A percentile compares a stretch with the other conserved stretches of the same genome.
Conservation (phyloP, 139 green algal genomes). For the Tetradesmus lagerheimii region DNA sequence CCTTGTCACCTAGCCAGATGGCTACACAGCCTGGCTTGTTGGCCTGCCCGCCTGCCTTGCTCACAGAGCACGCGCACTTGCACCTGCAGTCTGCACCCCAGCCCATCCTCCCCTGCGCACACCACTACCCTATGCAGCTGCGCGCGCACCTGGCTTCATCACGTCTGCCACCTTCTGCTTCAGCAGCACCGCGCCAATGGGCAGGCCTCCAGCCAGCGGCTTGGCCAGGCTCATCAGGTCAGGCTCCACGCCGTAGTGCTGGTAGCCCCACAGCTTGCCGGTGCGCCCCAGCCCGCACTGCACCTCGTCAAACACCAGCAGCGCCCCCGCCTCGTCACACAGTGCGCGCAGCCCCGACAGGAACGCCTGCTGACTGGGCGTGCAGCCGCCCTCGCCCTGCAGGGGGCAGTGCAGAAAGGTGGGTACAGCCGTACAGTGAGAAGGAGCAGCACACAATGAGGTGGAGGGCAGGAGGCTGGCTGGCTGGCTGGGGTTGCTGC, state of each 20-base stretch:
- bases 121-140: not conserved
- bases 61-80: too few species aligned
- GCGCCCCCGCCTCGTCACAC: slow-evolving; percentile 93
- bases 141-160: slow-evolving; percentile 80
- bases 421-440: slow-evolving; percentile 3
- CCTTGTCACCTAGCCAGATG: too few species aligned
- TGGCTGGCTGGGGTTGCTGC: too few species aligned
- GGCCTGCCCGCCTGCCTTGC: too few species aligned
- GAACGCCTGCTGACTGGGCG: slow-evolving; percentile 75
- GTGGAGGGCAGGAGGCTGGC: too few species aligned
- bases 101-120: not conserved
- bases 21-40: not conserved
- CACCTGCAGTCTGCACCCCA: too few species aligned
- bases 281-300: slow-evolving; percentile 90
- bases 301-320: slow-evolving; percentile 99
- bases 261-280: slow-evolving; percentile 94
- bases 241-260: slow-evolving; percentile 90
- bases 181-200: slow-evolving; percentile 96
- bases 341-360: slow-evolving; percentile 87
- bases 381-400: slow-evolving; percentile 91
- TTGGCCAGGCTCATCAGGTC: slow-evolving; percentile 99
- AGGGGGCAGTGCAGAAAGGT: slow-evolving; percentile 10
- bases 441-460: slow-evolving; percentile 4
- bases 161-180: slow-evolving; percentile 93
- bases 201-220: slow-evolving; percentile 96